phyloP scores from a whole-genome alignment of 2,329 filamentous ascomycete species.

The Botryotinia calthae region DNA sequence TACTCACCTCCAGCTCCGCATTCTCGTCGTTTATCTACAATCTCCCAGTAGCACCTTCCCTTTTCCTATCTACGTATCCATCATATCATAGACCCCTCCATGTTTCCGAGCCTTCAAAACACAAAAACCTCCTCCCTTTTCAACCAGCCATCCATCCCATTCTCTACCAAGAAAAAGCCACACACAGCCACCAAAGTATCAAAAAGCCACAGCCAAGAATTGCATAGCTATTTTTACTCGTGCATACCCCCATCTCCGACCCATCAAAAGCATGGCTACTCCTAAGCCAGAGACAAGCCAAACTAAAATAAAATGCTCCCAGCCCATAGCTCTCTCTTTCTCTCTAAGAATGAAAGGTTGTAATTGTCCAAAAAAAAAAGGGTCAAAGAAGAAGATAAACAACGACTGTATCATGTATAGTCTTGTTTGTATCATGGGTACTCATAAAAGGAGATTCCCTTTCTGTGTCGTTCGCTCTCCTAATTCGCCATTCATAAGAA shows the following conservation, averaged over 20 bases:
- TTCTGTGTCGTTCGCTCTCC: neutral
- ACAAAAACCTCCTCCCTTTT: neutral
- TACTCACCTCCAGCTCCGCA: neutral
- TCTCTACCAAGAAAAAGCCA: neutral
- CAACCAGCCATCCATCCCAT: neutral
- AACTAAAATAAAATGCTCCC: neutral
- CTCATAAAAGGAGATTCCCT: constrained; percentile 9
- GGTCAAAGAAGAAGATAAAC: neutral
- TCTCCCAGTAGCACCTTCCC: neutral
- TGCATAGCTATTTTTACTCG: neutral
- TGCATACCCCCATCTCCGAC: neutral
- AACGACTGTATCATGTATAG: constrained; percentile 8
- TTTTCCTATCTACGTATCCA: neutral
- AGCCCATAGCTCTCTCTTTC: neutral
- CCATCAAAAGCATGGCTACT: neutral
- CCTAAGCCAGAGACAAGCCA: neutral
- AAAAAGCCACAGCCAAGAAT: neutral
- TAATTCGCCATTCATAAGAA: constrained; percentile 8
- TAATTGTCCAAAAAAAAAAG: constrained; percentile 2
- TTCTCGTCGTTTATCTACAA: constrained; percentile 5
- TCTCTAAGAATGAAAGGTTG: constrained; percentile 7
- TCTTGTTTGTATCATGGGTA: constrained; percentile 13
- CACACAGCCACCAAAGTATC: neutral
- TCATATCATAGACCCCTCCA: neutral
- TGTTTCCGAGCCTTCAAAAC: neutral